Base-by-base conservation (phyloP, 2,329 filamentous ascomycete species). In the Tricladium varicosporioides region DNA sequence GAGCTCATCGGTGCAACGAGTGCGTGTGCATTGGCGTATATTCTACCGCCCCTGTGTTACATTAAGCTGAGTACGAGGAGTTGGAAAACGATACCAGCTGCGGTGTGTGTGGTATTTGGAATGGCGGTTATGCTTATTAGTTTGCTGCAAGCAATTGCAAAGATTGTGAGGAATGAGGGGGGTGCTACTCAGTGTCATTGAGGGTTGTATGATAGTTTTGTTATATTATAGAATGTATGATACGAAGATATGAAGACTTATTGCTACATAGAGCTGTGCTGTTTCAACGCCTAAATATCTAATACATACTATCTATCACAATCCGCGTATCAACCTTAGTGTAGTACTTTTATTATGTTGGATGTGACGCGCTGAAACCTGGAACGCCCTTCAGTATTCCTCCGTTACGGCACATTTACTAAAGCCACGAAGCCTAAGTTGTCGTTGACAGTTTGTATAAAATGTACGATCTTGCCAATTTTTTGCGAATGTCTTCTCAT, bases 1-100 rank as follows among this genome's bases (percentile, higher is more conserved):
- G 94, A 99, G 76, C 79, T 99, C 15, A 94, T 99, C 57, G 94
- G 94, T 60, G 92, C 94, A 5, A 99, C 94, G 36, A 95, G 90
- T 70, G 94, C 94, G 2, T 94, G 92, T 66, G 92, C 91, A 5
- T 81, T 99, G 72, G 94, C 94, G 0, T 99, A 97, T 71, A 96
- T 99, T 49, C 76, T 99, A 59, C 94, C 94, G 60, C 94, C 94
- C 22, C 76, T 97, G 55, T 99, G 94, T 74, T 99, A 94, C 73
- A 89, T 99, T 69, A 96, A 95, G 75, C 78, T 99, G 59, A 93
- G 90, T 64, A 92, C 86, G 57, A 78, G 86, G 64, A 87, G 83
- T 68, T 89, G 86, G 80, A 86, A 82, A 71, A 91, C 88, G 15
- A 86, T 86, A 60, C 81, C 91, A 59, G 86, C 90, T 11, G 84